Evolutionary conservation across 2,329 filamentous ascomycete genomes (phyloP).

Genomic region (Diaporthe sp.): DNA sequence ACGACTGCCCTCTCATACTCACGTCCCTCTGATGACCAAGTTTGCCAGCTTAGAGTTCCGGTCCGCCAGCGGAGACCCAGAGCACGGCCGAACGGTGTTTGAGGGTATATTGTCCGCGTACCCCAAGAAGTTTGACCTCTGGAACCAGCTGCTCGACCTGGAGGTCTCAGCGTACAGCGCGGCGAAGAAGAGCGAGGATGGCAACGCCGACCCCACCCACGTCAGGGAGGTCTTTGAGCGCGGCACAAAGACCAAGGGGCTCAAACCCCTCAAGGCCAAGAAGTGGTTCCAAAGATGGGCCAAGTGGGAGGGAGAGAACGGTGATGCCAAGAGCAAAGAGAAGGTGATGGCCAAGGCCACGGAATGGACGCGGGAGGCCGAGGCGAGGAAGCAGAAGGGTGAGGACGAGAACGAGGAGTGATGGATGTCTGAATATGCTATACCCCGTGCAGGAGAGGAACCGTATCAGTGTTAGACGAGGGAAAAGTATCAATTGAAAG

Average conservation of each 20-base stretch:
- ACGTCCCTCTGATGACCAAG: constrained; percentile 80
- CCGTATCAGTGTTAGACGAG: neutral
- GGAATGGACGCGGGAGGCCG: constrained; percentile 74
- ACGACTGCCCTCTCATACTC: constrained; percentile 78
- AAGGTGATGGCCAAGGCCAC: constrained; percentile 78
- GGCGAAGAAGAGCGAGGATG: constrained; percentile 65
- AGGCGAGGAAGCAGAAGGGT: constrained; percentile 53
- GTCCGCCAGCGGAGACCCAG: constrained; percentile 83
- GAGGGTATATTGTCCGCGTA: constrained; percentile 87
- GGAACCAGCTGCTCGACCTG: constrained; percentile 91
- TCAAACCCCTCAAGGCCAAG: constrained; percentile 87
- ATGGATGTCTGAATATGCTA: constrained; percentile 19
- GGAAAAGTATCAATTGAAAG: constrained; percentile 18
- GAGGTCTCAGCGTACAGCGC: constrained; percentile 76
- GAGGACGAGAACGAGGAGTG: constrained; percentile 47
- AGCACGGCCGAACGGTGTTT: constrained; percentile 94
- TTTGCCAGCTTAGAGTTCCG: constrained; percentile 95
- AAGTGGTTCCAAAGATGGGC: constrained; percentile 94
- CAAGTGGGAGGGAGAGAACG: constrained; percentile 84
- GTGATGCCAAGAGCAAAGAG: constrained; percentile 78
- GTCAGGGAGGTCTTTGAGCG: constrained; percentile 87
- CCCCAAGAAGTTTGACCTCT: constrained; percentile 91
- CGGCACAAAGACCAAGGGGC: constrained; percentile 74
- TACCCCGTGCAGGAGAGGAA: constrained; percentile 5
- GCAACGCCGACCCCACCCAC: constrained; percentile 63